These are phyloP conservation scores for Podosphaera leucotricha DNA, from an alignment of 2,329 filamentous ascomycete genomes.

Conservation along the genomic window DNA sequence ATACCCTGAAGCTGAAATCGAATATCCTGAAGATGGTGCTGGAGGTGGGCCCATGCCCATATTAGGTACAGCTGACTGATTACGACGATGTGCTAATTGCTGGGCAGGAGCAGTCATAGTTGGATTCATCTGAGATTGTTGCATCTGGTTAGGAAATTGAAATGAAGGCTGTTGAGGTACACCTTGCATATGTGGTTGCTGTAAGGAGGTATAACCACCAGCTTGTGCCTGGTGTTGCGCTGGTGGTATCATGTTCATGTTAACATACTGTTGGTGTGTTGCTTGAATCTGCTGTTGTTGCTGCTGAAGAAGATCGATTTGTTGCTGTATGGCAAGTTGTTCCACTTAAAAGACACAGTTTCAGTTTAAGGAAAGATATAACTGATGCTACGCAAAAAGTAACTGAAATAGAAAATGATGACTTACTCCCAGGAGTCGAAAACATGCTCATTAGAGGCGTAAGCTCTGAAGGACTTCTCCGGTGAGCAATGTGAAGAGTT, in stretches of 20 bases:
- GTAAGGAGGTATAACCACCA: conserved; percentile 52
- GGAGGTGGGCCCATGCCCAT: conserved; percentile 77
- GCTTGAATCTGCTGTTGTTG: conserved; percentile 96
- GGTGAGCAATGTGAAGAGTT: conserved; percentile 89
- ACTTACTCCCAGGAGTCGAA: conserved; percentile 34
- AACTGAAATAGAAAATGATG: conserved; percentile 6
- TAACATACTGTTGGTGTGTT: conserved; percentile 91
- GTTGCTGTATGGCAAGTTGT: conserved; percentile 90
- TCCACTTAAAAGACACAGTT: conserved; percentile 40
- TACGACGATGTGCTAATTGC: conserved; percentile 75
- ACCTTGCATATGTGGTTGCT: conserved; percentile 60
- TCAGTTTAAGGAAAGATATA: conserved; percentile 5
- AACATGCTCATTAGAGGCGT: conserved; percentile 95
- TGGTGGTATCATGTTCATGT: conserved; percentile 82
- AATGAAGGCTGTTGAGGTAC: conserved; percentile 62
- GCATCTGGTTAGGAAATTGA: conserved; percentile 66
- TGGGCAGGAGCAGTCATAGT: conserved; percentile 56
- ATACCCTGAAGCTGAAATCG: conserved; percentile 54
- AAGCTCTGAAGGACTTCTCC: conserved; percentile 88
- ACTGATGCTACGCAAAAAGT: not conserved
- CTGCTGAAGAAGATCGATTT: conserved; percentile 90
- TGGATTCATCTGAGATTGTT: conserved; percentile 48
- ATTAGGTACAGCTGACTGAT: conserved; percentile 87
- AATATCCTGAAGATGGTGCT: conserved; percentile 71
- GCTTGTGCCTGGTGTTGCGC: conserved; percentile 56